phyloP scores from a whole-genome alignment of 164 flowering plant species.

The Macadamia tetraphylla region DNA sequence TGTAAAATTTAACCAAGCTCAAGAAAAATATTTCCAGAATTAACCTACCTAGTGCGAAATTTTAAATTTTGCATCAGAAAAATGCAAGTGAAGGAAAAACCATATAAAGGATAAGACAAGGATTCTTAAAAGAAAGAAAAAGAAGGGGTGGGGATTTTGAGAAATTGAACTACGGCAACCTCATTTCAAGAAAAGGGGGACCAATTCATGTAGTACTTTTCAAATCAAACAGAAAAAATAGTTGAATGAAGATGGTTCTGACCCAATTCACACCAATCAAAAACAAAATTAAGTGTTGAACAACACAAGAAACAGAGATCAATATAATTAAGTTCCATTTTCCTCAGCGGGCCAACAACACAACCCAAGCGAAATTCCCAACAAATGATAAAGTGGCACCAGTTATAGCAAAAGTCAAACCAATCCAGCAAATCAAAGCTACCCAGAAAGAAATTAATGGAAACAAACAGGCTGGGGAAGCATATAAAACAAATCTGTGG shows the following conservation, averaged over 20 bases:
- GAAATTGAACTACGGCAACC: neutral
- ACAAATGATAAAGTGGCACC: neutral
- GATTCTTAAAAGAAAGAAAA: neutral
- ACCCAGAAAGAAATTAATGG: neutral
- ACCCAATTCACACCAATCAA: neutral
- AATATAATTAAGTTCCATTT: neutral
- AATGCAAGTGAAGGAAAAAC: neutral
- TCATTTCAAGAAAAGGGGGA: neutral
- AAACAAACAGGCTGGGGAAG: neutral
- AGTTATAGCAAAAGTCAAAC: neutral
- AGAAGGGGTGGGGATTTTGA: neutral
- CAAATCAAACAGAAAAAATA: neutral
- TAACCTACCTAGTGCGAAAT: neutral
- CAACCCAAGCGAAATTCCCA: neutral
- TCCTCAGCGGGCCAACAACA: neutral
- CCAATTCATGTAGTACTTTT: neutral
- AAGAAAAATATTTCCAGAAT: neutral
- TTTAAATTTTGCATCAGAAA: neutral
- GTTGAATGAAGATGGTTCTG: neutral
- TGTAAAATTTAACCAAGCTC: neutral
- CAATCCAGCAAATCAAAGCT: neutral
- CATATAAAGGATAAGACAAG: neutral
- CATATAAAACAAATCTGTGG: neutral
- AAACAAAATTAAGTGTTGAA: neutral
- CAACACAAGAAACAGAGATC: neutral